Percentiles rank a stretch among this genome's conserved stretches.
phyloP scores from a whole-genome alignment of 768 basidiomycete genomes.

The Leccinum arenicola region DNA sequence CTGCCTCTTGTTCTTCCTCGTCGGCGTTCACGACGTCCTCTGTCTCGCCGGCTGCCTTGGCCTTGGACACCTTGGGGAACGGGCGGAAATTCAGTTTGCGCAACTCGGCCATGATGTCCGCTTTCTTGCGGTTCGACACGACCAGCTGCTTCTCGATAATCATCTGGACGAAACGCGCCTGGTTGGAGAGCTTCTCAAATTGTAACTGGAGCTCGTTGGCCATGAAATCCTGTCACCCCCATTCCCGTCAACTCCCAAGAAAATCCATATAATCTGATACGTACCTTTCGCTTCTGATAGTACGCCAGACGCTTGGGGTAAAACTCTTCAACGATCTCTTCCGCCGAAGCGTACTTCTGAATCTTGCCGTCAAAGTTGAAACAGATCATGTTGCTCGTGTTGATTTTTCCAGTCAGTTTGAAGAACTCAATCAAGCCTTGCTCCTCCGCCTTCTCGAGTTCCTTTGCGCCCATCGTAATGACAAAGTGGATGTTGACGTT shows the following conservation, averaged over 20 bases:
- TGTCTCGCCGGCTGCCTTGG: slow-evolving; percentile 62
- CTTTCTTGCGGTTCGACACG: slow-evolving; percentile 87
- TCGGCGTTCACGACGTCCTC: slow-evolving; percentile 58
- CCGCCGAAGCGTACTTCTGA: slow-evolving; percentile 85
- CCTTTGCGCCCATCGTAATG: slow-evolving; percentile 74
- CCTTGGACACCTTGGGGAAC: slow-evolving; percentile 77
- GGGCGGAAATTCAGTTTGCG: slow-evolving; percentile 84
- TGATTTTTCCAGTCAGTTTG: slow-evolving; percentile 82
- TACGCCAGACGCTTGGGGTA: slow-evolving; percentile 84
- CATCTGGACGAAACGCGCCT: slow-evolving; percentile 96
- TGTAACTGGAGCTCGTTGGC: slow-evolving; percentile 77
- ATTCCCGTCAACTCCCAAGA: background rate
- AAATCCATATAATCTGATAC: background rate
- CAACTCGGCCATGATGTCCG: slow-evolving; percentile 79
- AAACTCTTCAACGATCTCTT: slow-evolving; percentile 92
- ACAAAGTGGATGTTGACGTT: slow-evolving; percentile 89
- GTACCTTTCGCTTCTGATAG: slow-evolving; percentile 96
- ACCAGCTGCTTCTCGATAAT: slow-evolving; percentile 81
- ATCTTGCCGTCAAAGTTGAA: slow-evolving; percentile 97
- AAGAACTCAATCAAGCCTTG: slow-evolving; percentile 91
- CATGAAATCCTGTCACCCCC: slow-evolving; percentile 63
- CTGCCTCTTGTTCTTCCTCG: slow-evolving; percentile 44
- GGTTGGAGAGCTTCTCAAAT: slow-evolving; percentile 86
- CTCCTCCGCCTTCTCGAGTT: slow-evolving; percentile 81
- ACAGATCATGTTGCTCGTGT: slow-evolving; percentile 96